Evolutionary conservation across 352 stramenopile species (phyloP), one percentile per base, ranked within the genome.

Genomic region (Pythium scleroteichum): DNA sequence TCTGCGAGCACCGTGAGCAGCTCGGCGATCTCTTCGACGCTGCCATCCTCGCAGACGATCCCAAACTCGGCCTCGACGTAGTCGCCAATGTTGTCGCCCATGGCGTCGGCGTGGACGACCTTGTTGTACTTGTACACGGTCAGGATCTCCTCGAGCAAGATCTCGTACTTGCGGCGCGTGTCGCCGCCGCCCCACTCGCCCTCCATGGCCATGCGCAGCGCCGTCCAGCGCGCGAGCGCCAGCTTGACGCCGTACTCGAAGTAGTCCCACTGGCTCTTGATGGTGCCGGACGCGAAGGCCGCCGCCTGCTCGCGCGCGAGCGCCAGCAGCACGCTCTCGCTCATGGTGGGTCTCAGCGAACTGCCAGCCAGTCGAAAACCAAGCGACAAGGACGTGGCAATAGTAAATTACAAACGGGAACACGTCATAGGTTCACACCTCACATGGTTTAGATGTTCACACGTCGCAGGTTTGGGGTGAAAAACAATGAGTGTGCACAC

Each of bases 241-340:
- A 94, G 64, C 72, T 92, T 94, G 17, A 90, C 80, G 53, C 77
- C 76, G 64, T 92, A 91, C 68, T 92, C 84, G 56, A 94, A 94
- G 60, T 88, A 88, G 44, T 91, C 82, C 84, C 84, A 94, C 66
- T 73, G 84, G 13, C 69, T 85, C 66, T 88, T 87, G 61, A 87
- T 81, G n/a, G 75, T 74, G 49, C 74, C 73, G 26, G 54, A 72
- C 38, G 56, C 49, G 57, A 85, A 88, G 44, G 73, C 55, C 57
- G 78, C 61, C 49, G 77, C 81, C 59, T 90, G 76, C 54, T 80
- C 77, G 23, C 59, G 79, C 56, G 79, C 77, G 35, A 83, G 68
- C 26, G 69, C 57, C 53, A 90, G 38, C 42, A 90, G 58, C 54
- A 90, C 75, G 66, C 54, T 82, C 53, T 87, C 73, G 57, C 69